Evolutionary conservation across 176 grass and related monocot genomes (phyloP), one percentile per base, ranked within the genome.

Genomic region (Cenchrus fungigraminus): DNA sequence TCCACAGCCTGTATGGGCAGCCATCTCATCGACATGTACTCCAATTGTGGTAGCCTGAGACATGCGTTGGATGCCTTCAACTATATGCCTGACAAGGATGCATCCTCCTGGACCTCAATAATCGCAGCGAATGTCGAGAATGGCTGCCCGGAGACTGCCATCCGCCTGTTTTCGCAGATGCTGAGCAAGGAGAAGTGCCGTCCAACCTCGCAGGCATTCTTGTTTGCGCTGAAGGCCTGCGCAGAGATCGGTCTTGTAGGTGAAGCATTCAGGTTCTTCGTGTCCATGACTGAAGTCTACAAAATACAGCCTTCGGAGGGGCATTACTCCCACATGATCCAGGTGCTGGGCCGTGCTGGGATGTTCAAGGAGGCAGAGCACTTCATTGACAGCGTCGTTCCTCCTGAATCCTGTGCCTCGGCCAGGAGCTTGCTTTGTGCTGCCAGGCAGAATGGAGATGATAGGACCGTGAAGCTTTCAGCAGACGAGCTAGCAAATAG

Each of bases 301-400:
- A 87, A 85, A 47, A 82, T 92, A 68, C 61, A 82, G n/a, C 89
- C 92, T 59, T 87, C 79, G 9, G 59, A 71, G 52, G 83, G 70
- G 40, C 92, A 94, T 66, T 89, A 89, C 82, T 81, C 52, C 65
- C 56, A 80, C 71, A 85, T 94, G 78, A 91, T 91, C 46, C 71
- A 91, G 78, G 70, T 87, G 32, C 84, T 94, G 76, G 76, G 89
- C 25, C 76, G 78, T 29, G 86, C 83, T 37, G 92, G 89, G n/a
- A 94, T 94, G 89, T 86, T 91, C 75, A 89, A 86, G 85, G 92
- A 94, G 77, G 92, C 92, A 73, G 76, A 91, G 76, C 92, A 94
- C 78, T 94, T 94, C 66, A 87, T 94, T 46, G 79, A 89, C 25
- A 89, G 76, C 32, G 89, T 88, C 10, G 81, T 94, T 43, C 89